Conservation (phyloP, 345 rosid genomes). For the Iberis pinnata region DNA sequence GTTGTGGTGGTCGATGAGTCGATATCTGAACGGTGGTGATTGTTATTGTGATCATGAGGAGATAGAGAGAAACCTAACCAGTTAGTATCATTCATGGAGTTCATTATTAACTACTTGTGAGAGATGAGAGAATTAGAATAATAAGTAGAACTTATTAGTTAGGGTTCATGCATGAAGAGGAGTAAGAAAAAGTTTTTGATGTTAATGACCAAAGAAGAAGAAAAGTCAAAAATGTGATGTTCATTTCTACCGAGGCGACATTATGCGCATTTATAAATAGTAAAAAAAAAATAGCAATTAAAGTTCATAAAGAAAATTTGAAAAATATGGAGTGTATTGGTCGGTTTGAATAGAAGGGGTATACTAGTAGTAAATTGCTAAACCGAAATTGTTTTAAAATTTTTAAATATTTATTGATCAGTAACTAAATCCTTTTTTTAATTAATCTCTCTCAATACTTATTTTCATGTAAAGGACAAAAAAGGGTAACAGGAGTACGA, state of each 20-base stretch:
- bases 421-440: background rate
- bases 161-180: constrained; percentile 38
- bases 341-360: constrained; percentile 28
- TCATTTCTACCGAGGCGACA: constrained; percentile 30
- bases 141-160: constrained; percentile 17
- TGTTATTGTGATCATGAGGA: constrained; percentile 44
- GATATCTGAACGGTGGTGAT: constrained; percentile 20
- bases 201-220: constrained; percentile 29
- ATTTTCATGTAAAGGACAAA: constrained; percentile 15
- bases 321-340: constrained; percentile 32
- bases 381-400: background rate
- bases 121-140: background rate
- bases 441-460: background rate
- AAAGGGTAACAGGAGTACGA: constrained; percentile 15
- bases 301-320: constrained; percentile 9
- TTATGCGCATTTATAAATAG: constrained; percentile 18
- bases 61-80: constrained; percentile 86
- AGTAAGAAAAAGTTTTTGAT: constrained; percentile 25
- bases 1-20: constrained; percentile 36
- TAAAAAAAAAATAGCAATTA: background rate
- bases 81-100: constrained; percentile 41
- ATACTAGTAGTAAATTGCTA: background rate
- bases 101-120: background rate
- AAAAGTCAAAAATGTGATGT: constrained; percentile 31
- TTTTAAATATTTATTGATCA: background rate